A percentile compares a stretch with the other conserved stretches of the same genome.
These are phyloP conservation scores for Viridothelium virens DNA, from an alignment of 495 filamentous ascomycete species.

Conservation along the genomic window DNA sequence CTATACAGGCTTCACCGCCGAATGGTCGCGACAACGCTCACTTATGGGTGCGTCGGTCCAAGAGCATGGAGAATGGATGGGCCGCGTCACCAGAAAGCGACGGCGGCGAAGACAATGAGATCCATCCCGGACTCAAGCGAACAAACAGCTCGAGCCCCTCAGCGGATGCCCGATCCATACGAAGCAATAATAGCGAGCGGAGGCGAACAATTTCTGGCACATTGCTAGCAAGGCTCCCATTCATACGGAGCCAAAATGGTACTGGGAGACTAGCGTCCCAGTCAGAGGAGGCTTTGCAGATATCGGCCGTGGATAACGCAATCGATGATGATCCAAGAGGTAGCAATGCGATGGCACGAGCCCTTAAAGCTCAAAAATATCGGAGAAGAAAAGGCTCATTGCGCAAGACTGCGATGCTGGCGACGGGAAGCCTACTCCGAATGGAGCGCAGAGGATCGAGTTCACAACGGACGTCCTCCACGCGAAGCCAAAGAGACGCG, in stretches of 20 bases:
- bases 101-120: conserved; percentile 2
- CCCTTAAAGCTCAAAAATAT: conserved; percentile 55
- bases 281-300: conserved; percentile 1
- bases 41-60: conserved; percentile 20
- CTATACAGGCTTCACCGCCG: not conserved
- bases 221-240: not conserved
- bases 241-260: not conserved
- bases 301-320: conserved; percentile 8
- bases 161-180: not conserved
- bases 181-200: conserved; percentile 11
- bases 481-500: not conserved
- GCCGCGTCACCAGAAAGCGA: conserved; percentile 18
- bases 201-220: conserved; percentile 22
- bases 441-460: conserved; percentile 18
- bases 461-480: not conserved
- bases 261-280: conserved; percentile 9
- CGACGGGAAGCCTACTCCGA: conserved; percentile 24
- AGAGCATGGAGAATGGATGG: conserved; percentile 30
- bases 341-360: conserved; percentile 47
- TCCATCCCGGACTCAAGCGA: not conserved
- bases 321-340: conserved; percentile 11
- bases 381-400: conserved; percentile 55
- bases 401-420: conserved; percentile 35
- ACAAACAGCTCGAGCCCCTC: not conserved
- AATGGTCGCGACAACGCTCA: not conserved